Conservation (phyloP, 768 basidiomycete genomes). For the Termitomyces bulborhizus region DNA sequence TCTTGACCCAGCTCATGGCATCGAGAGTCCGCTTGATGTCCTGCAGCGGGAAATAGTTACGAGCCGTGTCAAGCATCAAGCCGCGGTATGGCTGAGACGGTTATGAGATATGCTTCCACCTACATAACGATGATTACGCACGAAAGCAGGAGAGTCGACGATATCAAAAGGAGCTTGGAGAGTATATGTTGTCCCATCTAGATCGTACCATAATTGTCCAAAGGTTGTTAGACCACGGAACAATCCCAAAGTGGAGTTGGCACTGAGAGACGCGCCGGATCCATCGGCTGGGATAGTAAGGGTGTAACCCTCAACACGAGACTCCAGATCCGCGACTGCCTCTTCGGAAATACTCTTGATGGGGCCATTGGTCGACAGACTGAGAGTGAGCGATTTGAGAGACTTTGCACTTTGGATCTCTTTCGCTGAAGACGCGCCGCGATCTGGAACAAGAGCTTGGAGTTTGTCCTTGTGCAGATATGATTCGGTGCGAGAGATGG, state of each 20-base stretch:
- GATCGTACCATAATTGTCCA: conserved; percentile 59
- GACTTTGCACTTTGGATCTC: conserved; percentile 33
- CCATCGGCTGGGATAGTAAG: conserved; percentile 55
- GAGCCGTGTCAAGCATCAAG: conserved; percentile 73
- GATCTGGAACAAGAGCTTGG: conserved; percentile 51
- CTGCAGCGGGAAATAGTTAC: conserved; percentile 63
- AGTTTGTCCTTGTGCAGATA: conserved; percentile 51
- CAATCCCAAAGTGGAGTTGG: conserved; percentile 63
- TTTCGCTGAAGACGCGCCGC: conserved; percentile 45
- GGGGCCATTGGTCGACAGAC: conserved; percentile 25
- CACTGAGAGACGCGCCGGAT: conserved; percentile 43
- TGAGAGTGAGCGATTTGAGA: conserved; percentile 39
- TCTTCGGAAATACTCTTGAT: conserved; percentile 49
- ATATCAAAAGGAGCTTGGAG: conserved; percentile 53
- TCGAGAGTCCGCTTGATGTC: conserved; percentile 68
- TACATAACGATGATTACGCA: conserved; percentile 25
- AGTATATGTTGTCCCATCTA: conserved; percentile 45
- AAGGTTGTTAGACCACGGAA: conserved; percentile 75
- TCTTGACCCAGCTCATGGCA: conserved; percentile 77
- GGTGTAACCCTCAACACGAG: conserved; percentile 57
- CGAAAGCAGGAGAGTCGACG: conserved; percentile 59
- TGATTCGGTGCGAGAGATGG: conserved; percentile 39
- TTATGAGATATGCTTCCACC: neutral
- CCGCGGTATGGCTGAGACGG: conserved; percentile 59
- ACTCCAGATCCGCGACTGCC: conserved; percentile 41